Evolutionary conservation across 2,329 filamentous ascomycete genomes (phyloP), one percentile per base, ranked within the genome.

Genomic region (Colletotrichum aenigma): DNA sequence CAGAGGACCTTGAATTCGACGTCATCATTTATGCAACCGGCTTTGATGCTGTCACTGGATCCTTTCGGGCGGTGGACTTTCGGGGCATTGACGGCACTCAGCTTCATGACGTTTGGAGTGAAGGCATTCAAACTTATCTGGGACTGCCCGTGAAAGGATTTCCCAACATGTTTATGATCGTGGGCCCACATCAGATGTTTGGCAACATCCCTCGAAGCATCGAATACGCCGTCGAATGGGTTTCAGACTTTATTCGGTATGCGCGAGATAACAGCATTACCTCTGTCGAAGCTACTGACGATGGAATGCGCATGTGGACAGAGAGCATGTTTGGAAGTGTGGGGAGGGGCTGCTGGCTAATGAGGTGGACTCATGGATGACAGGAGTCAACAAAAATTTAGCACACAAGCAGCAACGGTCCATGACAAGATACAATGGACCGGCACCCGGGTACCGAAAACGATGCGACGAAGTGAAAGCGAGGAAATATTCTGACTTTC

Each of bases 281-380:
- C 0, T 85, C 79, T 36, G 80, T 85, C 5, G 86, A 87, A 78
- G 81, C 87, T 4, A 88, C 84, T 0, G 78, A 83, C 6, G 82
- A 86, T 43, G 85, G 81, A 0, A 81, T 86, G 69, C 78, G 82
- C 6, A 75, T 78, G 18, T 89, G 88, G 88, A 88, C 86, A n/a
- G n/a, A 0, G 80, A 87, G 48, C 88, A 90, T 82, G 89, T 90
- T 3, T 80, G 85, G 38, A 82, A 87, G 6, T 88, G 86, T 65
- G 84, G 85, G 0, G 79, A 86, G 36, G 88, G 88, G 0, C 71
- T 87, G 13, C 77, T 90, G 32, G 82, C 84, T 1, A 88, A 87
- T 72, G 85, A 89, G 76, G 86, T 89, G 0, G 88, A 90, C 74
- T 87, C 84, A 2, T 91, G 89, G 89, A 89, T 90, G 88, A 90